Evolutionary conservation across 345 rosid species (phyloP).

Genomic region (Passiflora organensis): DNA sequence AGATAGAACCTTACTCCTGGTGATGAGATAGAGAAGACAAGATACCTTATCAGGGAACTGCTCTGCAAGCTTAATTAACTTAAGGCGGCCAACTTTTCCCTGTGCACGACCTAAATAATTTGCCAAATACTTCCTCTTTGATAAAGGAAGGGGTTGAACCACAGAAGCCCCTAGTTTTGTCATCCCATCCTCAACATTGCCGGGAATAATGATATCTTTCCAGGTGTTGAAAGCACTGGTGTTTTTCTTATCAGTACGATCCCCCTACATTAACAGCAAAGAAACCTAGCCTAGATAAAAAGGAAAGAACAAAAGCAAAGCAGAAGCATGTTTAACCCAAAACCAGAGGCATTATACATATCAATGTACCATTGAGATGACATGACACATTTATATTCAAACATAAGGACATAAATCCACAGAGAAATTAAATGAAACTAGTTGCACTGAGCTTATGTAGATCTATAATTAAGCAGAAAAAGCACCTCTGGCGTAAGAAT

Average conservation of each 20-base stretch:
- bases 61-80: constrained; percentile 73
- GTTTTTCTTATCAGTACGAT: constrained; percentile 90
- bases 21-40: constrained; percentile 3
- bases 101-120: constrained; percentile 96
- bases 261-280: constrained; percentile 55
- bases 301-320: background rate
- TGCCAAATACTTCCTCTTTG: constrained; percentile 70
- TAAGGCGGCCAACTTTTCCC: constrained; percentile 77
- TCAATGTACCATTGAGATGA: too few species aligned
- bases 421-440: too few species aligned
- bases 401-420: too few species aligned
- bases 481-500: constrained; percentile 81
- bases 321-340: background rate
- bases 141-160: constrained; percentile 72
- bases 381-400: too few species aligned
- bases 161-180: constrained; percentile 41
- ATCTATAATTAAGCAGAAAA: background rate
- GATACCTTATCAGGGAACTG: constrained; percentile 79
- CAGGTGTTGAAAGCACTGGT: constrained; percentile 87
- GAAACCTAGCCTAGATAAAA: background rate
- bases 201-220: constrained; percentile 97
- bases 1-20: background rate
- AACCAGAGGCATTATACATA: background rate
- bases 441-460: background rate
- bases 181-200: constrained; percentile 90